phyloP scores from a whole-genome alignment of 371 early-diverging fungal genomes.

The Mucor saturninus region DNA sequence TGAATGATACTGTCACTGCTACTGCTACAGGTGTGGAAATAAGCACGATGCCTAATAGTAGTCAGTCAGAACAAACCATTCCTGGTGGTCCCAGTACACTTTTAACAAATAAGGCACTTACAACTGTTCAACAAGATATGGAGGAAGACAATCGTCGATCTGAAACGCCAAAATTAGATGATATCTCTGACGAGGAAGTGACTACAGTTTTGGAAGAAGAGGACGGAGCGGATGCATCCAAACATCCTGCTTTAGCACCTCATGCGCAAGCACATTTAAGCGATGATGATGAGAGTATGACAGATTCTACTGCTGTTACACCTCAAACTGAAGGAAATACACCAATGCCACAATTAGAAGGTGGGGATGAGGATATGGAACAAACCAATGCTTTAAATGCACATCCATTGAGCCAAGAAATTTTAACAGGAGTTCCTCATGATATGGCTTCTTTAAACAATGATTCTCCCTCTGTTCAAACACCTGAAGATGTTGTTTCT shows the following conservation, averaged over 20 bases:
- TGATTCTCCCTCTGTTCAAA: constrained; percentile 11
- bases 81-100: constrained; percentile 28
- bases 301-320: constrained; percentile 31
- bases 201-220: constrained; percentile 32
- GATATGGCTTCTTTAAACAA: constrained; percentile 10
- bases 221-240: constrained; percentile 42
- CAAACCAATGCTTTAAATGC: not conserved
- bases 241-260: constrained; percentile 50
- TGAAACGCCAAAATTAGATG: constrained; percentile 50
- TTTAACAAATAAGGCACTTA: constrained; percentile 20
- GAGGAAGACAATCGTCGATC: constrained; percentile 39
- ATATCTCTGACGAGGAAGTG: constrained; percentile 49
- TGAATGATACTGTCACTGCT: not conserved
- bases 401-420: constrained; percentile 21
- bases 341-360: constrained; percentile 23
- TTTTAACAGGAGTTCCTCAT: constrained; percentile 5
- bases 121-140: constrained; percentile 17
- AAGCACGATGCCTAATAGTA: not conserved
- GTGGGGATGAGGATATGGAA: constrained; percentile 21
- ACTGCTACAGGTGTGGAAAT: too few relatives aligned
- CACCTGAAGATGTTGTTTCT: constrained; percentile 12
- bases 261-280: constrained; percentile 43
- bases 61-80: constrained; percentile 6
- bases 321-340: constrained; percentile 24
- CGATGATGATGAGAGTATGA: constrained; percentile 38